These are phyloP conservation scores for Edaphochlamys debaryana DNA, from an alignment of 139 green algal species.

Conservation along the genomic window DNA sequence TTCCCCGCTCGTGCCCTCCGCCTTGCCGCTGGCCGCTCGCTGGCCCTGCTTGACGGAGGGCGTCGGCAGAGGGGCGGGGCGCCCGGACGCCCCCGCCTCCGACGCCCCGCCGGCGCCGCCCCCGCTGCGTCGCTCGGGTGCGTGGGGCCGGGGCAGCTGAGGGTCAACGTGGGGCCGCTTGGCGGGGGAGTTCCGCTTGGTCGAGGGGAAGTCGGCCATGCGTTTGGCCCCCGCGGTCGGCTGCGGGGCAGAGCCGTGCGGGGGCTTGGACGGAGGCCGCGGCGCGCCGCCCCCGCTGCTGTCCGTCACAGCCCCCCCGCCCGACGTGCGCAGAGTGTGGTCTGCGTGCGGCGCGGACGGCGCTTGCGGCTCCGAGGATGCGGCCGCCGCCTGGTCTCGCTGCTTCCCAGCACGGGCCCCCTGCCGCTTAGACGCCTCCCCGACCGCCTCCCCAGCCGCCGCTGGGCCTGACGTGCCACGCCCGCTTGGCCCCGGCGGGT, in stretches of 20 bases:
- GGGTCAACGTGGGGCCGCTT: conserved; percentile 3
- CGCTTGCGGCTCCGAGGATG: too few species aligned
- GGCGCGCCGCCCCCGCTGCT: conserved; percentile 27
- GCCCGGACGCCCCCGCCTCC: background rate
- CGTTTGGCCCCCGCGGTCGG: background rate
- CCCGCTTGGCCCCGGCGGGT: background rate
- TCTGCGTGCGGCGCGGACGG: too few species aligned
- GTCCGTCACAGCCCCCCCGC: conserved; percentile 9
- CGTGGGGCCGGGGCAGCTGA: background rate
- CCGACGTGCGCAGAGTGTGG: background rate
- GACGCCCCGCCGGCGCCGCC: background rate
- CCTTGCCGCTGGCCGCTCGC: background rate
- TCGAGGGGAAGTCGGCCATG: background rate
- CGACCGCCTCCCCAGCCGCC: background rate
- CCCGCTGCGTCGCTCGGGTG: background rate
- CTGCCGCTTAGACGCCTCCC: too few species aligned
- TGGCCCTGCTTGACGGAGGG: too few species aligned
- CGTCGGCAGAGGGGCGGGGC: background rate
- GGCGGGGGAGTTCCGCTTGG: background rate
- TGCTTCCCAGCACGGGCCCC: too few species aligned
- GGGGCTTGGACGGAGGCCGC: too few species aligned
- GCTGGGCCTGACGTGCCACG: background rate
- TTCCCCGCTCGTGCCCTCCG: background rate
- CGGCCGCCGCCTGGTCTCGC: too few species aligned
- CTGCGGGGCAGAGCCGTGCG: too few species aligned